A percentile compares a stretch with the other conserved stretches of the same genome.
Conservation (phyloP, 1,284 basidiomycete species). For the Ustilago sp. region DNA sequence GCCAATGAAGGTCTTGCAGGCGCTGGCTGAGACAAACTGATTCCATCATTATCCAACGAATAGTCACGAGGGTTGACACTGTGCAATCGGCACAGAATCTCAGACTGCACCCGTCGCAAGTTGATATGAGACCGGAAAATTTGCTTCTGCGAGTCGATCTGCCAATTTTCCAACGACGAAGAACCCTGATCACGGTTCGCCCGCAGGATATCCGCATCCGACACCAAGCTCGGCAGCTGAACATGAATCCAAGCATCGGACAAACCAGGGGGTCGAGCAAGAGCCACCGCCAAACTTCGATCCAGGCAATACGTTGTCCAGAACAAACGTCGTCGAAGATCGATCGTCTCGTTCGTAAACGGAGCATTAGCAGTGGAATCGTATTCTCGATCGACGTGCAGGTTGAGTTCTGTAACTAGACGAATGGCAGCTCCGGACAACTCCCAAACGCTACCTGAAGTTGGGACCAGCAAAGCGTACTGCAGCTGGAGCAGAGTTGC, state of each 20-base stretch:
- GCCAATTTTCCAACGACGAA: not conserved
- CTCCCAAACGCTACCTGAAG: slow-evolving; percentile 49
- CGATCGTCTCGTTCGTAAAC: slow-evolving; percentile 26
- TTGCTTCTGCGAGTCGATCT: slow-evolving; percentile 35
- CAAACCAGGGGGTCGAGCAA: slow-evolving; percentile 42
- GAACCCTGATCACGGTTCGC: slow-evolving; percentile 11
- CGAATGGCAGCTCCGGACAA: slow-evolving; percentile 46
- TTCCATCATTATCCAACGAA: slow-evolving; percentile 42
- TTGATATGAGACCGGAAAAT: slow-evolving; percentile 43
- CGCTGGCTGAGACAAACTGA: slow-evolving; percentile 31
- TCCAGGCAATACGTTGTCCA: slow-evolving; percentile 54
- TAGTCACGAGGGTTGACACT: slow-evolving; percentile 54
- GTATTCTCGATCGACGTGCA: slow-evolving; percentile 48
- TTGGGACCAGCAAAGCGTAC: slow-evolving; percentile 41
- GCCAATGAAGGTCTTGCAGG: slow-evolving; percentile 28
- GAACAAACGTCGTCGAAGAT: slow-evolving; percentile 44
- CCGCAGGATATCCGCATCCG: slow-evolving; percentile 31
- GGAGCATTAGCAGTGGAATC: slow-evolving; percentile 37
- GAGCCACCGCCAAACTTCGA: slow-evolving; percentile 38
- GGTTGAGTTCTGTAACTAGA: slow-evolving; percentile 44
- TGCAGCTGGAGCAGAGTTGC: slow-evolving; percentile 41
- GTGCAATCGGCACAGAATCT: slow-evolving; percentile 47
- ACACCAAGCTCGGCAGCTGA: slow-evolving; percentile 38
- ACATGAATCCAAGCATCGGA: slow-evolving; percentile 53
- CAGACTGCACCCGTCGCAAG: slow-evolving; percentile 46